Evolutionary conservation across 768 basidiomycete species (phyloP).

Genomic region (Crassisporium funariophilum): DNA sequence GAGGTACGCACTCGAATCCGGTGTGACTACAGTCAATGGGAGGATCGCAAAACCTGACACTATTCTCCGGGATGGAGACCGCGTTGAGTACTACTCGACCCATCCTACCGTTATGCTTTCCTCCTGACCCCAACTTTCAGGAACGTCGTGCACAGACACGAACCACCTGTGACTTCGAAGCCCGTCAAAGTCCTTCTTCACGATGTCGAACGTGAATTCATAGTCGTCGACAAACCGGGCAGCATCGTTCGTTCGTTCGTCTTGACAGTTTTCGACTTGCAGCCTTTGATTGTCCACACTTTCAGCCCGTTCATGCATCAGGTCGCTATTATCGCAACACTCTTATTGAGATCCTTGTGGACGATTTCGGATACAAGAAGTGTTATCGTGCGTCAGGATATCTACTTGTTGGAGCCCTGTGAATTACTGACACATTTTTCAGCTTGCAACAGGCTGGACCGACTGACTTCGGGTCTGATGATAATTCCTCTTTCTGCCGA

Average conservation of each 20-base stretch:
- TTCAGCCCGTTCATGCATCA: conserved; percentile 87
- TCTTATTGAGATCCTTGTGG: conserved; percentile 80
- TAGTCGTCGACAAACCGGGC: conserved; percentile 96
- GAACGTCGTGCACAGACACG: conserved; percentile 95
- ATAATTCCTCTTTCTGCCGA: conserved; percentile 78
- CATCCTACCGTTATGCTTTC: conserved; percentile 15
- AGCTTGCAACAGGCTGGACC: conserved; percentile 95
- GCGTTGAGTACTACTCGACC: conserved; percentile 65
- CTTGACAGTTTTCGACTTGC: conserved; percentile 15
- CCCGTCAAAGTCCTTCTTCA: conserved; percentile 80
- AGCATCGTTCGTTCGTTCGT: conserved; percentile 85
- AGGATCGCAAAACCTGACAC: conserved; percentile 77
- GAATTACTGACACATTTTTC: conserved; percentile 13
- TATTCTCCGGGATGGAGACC: conserved; percentile 83
- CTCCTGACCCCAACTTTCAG: conserved; percentile 44
- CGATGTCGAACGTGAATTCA: conserved; percentile 78
- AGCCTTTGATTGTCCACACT: conserved; percentile 10
- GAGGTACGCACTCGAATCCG: conserved; percentile 77
- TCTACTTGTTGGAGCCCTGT: not conserved
- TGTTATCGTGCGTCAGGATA: conserved; percentile 69
- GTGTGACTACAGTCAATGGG: conserved; percentile 96
- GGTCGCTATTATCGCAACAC: conserved; percentile 91
- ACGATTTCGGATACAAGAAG: conserved; percentile 81
- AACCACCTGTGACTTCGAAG: conserved; percentile 88
- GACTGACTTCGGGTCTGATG: conserved; percentile 95